Evolutionary conservation across 2,329 filamentous ascomycete species (phyloP), one percentile per base, ranked within the genome.

Genomic region (Epicoccum nigrum): DNA sequence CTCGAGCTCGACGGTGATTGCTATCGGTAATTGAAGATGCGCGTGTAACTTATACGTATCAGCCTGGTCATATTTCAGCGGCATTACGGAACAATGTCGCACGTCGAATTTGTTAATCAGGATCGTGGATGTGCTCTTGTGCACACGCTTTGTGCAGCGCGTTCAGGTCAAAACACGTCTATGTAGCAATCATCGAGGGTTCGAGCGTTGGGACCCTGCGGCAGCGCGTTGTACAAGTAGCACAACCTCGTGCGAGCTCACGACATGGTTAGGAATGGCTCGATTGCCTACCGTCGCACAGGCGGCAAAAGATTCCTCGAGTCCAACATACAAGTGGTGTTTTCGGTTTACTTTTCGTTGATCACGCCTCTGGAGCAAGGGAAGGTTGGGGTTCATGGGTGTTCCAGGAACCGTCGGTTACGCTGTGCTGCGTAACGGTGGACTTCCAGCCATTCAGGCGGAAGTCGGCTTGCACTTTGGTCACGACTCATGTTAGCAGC

Each of bases 291-390:
- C 46, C 43, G 43, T 38, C 38, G 41, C 20, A 47, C 49, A 43
- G 35, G 49, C 49, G 49, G 49, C 43, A 52, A 44, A 35, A 42
- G 20, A 12, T 20, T 30, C 16, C 27, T 33, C 11, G 38, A 8
- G 17, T 13, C 49, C 43, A 45, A 45, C 47, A 51, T 34, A 44
- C 23, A 31, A 17, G 21, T 15, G 11, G 33, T 21, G 31, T 65
- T 65, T 40, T 64, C 55, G 60, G 60, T 50, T 39, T 45, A 20
- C 32, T 49, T 50, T 33, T 45, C 23, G 40, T 45, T 37, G 51
- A 28, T 33, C 25, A 11, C 17, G 39, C 7, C 19, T 23, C 41
- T 17, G 19, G 39, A 15, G 35, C 23, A 55, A 55, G 45, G 51
- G 39, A 31, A 9, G 13, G 4, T 5, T 32, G 25, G 21, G 25